These are phyloP conservation scores for Chytridium lagenaria DNA, from an alignment of 371 early-diverging fungal species.

Conservation along the genomic window DNA sequence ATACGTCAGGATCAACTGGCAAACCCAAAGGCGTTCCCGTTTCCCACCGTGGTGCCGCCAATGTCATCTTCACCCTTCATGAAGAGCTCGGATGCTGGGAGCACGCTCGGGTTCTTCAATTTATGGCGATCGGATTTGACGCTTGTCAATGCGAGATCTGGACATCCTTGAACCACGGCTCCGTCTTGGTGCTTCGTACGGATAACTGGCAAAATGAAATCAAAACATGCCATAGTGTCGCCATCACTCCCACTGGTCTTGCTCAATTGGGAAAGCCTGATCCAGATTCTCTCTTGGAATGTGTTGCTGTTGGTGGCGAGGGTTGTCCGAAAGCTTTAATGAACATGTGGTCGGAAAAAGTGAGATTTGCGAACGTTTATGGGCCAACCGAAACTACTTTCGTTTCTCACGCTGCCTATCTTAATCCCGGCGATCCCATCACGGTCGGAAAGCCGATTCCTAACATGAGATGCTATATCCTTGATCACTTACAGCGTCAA, in stretches of 20 bases:
- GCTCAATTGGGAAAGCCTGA: constrained; percentile 15
- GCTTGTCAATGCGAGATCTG: constrained; percentile 34
- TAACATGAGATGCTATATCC: constrained; percentile 17
- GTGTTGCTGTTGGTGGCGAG: constrained; percentile 29
- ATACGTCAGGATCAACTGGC: constrained; percentile 45
- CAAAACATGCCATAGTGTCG: constrained; percentile 10
- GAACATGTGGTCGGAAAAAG: constrained; percentile 29
- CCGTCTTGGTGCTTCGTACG: constrained; percentile 35
- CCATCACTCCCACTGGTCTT: constrained; percentile 37
- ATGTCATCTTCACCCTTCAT: background rate
- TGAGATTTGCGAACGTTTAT: constrained; percentile 38
- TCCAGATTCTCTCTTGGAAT: constrained; percentile 23
- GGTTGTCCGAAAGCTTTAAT: constrained; percentile 30
- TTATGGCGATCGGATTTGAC: constrained; percentile 36
- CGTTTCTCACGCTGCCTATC: background rate
- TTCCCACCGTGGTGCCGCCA: constrained; percentile 3
- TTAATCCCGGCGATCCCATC: background rate
- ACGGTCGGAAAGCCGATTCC: constrained; percentile 25
- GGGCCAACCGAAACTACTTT: constrained; percentile 45
- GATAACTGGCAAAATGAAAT: constrained; percentile 26
- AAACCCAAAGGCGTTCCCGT: constrained; percentile 41
- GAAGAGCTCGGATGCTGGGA: background rate
- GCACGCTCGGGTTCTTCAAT: constrained; percentile 18
- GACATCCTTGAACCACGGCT: constrained; percentile 25
- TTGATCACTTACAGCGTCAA: constrained; percentile 19